Evolutionary conservation across 2,329 filamentous ascomycete species (phyloP), one percentile per base, ranked within the genome.

Genomic region (Westerdykella sp.): DNA sequence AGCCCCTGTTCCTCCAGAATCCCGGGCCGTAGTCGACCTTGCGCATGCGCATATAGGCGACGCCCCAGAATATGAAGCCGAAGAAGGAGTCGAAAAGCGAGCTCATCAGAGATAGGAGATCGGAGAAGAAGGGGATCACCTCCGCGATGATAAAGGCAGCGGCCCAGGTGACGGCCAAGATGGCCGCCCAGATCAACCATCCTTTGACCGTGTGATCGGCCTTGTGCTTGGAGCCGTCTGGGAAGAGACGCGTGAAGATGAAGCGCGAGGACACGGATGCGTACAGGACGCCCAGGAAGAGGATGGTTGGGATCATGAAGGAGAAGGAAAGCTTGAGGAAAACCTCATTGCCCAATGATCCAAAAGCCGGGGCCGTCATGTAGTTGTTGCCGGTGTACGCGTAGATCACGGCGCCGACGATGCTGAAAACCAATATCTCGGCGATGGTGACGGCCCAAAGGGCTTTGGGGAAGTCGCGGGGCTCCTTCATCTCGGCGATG

Each of bases 291-390:
- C 90, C 90, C 4, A 96, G 70, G 72, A 96, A 96, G 60, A 96
- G 88, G 51, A 96, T 77, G 0, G 90, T 96, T 0, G 90, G 90
- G 25, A 96, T 85, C 89, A 95, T 95, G 72, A 96, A 95, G 11
- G 85, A 89, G 68, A 95, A 96, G 0, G 87, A 79, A 2, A 93
- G 77, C 72, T 95, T 95, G 71, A 93, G 89, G 71, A 84, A 93
- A 2, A 84, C 51, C 15, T 79, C 73, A 37, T 86, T 79, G 34
- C 84, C 76, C 16, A 96, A 73, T 1, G 87, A 90, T 10, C 88
- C 89, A 54, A 96, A 96, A 0, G 90, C 90, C 0, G 90, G 90
- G 0, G 86, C 74, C 0, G 84, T 90, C 70, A 89, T 87, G 73
- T 95, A 95, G 61, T 95, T 84, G 41, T 84, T 90, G 39, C 90